Percentiles rank a stretch among this genome's conserved stretches.
phyloP scores from a whole-genome alignment of 2,329 filamentous ascomycete genomes.

The Neofusicoccum laricinum region DNA sequence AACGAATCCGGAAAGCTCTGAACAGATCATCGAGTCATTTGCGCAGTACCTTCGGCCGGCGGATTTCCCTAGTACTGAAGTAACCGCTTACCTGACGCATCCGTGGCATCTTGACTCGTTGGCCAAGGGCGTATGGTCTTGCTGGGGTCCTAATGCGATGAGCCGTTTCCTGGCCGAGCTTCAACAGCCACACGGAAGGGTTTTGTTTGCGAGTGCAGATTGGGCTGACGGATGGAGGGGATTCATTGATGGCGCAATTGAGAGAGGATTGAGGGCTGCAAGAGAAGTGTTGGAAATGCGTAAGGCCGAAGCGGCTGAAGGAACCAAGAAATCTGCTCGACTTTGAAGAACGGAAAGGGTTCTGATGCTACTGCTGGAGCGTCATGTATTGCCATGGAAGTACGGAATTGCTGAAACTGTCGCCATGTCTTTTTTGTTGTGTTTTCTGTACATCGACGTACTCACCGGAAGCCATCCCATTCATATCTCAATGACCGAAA shows the following conservation, averaged over 20 bases:
- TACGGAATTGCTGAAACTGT: not conserved
- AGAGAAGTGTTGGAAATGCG: not conserved
- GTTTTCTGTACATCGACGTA: not conserved
- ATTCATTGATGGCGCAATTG: conserved; percentile 36
- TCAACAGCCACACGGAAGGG: conserved; percentile 25
- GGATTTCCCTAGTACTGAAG: conserved; percentile 1
- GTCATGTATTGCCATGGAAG: too few species aligned
- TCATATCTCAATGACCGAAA: conserved; percentile 66
- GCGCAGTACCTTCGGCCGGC: not conserved
- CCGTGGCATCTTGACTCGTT: conserved; percentile 31
- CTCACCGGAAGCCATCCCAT: not conserved
- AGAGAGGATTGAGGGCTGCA: conserved; percentile 23
- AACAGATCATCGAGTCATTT: conserved; percentile 13
- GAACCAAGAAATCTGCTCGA: not conserved
- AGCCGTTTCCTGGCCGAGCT: conserved; percentile 25
- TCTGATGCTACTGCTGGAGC: not conserved
- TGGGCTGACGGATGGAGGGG: conserved; percentile 36
- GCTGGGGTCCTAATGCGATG: conserved; percentile 17
- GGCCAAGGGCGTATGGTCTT: conserved; percentile 29
- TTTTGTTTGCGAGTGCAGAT: conserved; percentile 34
- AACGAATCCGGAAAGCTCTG: not conserved
- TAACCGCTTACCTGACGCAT: conserved; percentile 20
- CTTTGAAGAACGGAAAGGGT: not conserved
- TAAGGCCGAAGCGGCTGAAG: not conserved
- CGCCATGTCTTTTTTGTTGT: not conserved